A percentile compares a stretch with the other conserved stretches of the same genome.
Conservation (phyloP, 1,139 yeast species). For the Magnusiomyces ingens region DNA sequence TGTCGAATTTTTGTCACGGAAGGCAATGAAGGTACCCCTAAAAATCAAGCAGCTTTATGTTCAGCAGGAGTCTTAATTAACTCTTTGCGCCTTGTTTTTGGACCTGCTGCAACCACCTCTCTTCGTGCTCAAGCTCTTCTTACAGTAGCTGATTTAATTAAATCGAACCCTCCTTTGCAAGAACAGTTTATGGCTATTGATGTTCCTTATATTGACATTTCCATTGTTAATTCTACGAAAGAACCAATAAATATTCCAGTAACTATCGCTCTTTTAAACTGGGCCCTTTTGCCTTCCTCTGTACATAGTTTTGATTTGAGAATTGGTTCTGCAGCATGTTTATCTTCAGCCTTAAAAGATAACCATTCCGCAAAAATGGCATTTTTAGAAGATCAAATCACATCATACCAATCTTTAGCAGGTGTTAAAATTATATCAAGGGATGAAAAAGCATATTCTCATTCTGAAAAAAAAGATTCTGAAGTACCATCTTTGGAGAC, state of each 20-base stretch:
- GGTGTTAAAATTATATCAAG: constrained; percentile 14
- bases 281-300: constrained; percentile 75
- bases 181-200: constrained; percentile 69
- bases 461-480: constrained; percentile 8
- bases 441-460: constrained; percentile 2
- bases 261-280: constrained; percentile 64
- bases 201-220: constrained; percentile 85
- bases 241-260: constrained; percentile 50
- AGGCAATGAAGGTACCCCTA: constrained; percentile 57
- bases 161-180: constrained; percentile 59
- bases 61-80: constrained; percentile 58
- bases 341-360: constrained; percentile 61
- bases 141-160: constrained; percentile 70
- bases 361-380: constrained; percentile 53
- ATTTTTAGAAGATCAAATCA: constrained; percentile 61
- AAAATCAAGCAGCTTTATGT: constrained; percentile 58
- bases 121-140: constrained; percentile 62
- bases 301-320: constrained; percentile 80
- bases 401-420: constrained; percentile 34
- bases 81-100: constrained; percentile 62
- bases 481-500: background rate
- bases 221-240: constrained; percentile 43
- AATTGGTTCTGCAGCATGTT: constrained; percentile 57
- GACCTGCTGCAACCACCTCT: constrained; percentile 49
- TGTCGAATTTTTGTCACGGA: constrained; percentile 67